phyloP scores from a whole-genome alignment of 202 grass and related monocot genomes.

The Bolboschoenoplectus hybrid region DNA sequence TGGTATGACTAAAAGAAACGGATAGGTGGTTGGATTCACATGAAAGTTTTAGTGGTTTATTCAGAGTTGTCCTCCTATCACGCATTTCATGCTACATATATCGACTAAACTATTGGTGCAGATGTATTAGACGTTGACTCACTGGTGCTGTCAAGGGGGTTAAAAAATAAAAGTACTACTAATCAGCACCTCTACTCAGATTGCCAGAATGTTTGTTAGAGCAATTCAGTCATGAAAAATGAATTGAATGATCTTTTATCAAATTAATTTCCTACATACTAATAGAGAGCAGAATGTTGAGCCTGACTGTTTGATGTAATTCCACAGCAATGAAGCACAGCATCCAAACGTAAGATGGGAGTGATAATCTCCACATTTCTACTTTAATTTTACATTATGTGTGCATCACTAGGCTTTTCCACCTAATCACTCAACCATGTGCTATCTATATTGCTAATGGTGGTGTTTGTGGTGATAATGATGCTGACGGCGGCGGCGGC shows the following conservation, averaged over 20 bases:
- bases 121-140: neutral
- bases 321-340: neutral
- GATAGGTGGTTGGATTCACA: too few species aligned
- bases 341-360: neutral
- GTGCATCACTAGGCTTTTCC: neutral
- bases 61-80: neutral
- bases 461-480: neutral
- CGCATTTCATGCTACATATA: neutral
- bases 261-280: neutral
- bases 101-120: neutral
- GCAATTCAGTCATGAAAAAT: neutral
- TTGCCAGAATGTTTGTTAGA: neutral
- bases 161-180: too few species aligned
- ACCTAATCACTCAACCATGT: constrained; percentile 12
- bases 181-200: neutral
- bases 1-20: neutral
- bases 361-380: neutral
- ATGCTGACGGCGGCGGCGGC: neutral
- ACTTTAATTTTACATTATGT: neutral
- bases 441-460: neutral
- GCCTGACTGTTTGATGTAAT: neutral
- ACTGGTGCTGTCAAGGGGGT: too few species aligned
- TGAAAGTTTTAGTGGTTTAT: neutral
- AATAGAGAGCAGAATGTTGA: neutral
- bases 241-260: neutral